Conservation (phyloP, 2,329 filamentous ascomycete genomes). For the Onygenales sp. region DNA sequence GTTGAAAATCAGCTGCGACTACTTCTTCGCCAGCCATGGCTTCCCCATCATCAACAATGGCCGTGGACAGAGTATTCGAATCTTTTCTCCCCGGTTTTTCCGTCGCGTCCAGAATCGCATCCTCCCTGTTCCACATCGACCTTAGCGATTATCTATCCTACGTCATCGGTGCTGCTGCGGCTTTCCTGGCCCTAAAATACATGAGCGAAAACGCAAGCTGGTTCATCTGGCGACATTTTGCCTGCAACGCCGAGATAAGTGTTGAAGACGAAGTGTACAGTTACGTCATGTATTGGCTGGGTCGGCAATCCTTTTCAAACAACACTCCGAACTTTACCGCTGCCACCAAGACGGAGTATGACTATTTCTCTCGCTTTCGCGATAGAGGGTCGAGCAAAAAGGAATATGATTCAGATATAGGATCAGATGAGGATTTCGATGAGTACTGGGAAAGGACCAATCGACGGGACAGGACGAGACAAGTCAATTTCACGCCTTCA, state of each 20-base stretch:
- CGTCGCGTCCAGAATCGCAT: conserved; percentile 43
- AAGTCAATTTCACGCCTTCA: conserved; percentile 51
- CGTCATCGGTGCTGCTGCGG: conserved; percentile 34
- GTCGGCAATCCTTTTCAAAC: conserved; percentile 51
- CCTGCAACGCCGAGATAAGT: conserved; percentile 57
- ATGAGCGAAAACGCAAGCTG: background rate
- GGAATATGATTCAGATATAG: conserved; percentile 34
- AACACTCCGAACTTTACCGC: conserved; percentile 54
- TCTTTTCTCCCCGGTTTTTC: conserved; percentile 59
- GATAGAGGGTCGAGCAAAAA: conserved; percentile 23
- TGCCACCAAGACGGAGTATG: conserved; percentile 48
- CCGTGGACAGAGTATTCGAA: conserved; percentile 41
- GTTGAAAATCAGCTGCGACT: no score
- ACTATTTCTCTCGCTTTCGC: conserved; percentile 21
- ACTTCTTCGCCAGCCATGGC: conserved; percentile 11
- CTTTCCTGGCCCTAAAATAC: background rate
- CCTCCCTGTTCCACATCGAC: conserved; percentile 52
- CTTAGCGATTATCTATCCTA: conserved; percentile 53
- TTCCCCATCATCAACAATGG: background rate
- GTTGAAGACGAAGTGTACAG: conserved; percentile 65
- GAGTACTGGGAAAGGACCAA: conserved; percentile 34
- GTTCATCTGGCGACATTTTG: conserved; percentile 47
- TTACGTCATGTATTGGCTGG: conserved; percentile 62
- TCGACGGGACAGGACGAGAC: conserved; percentile 26
- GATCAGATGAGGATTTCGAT: conserved; percentile 23